A percentile compares a stretch with the other conserved stretches of the same genome.
These are phyloP conservation scores for Coleophoma cylindrospora DNA, from an alignment of 2,329 filamentous ascomycete species.

Conservation along the genomic window DNA sequence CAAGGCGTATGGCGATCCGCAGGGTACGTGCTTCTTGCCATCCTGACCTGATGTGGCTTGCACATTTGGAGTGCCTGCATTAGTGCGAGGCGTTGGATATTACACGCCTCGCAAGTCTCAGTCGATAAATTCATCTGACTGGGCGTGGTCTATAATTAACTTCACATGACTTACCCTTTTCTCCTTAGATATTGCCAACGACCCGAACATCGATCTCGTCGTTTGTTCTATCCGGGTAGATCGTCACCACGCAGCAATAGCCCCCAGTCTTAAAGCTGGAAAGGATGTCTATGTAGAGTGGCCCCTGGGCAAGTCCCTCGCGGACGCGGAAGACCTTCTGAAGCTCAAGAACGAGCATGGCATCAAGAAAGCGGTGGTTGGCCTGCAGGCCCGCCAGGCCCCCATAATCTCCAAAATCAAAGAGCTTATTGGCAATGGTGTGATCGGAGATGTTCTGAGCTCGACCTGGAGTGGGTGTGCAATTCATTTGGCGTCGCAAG, in stretches of 20 bases:
- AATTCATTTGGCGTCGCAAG: conserved; percentile 1
- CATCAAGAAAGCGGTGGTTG: conserved; percentile 28
- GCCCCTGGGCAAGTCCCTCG: conserved; percentile 37
- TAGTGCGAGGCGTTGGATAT: too few species aligned
- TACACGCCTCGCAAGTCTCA: too few species aligned
- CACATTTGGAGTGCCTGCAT: too few species aligned
- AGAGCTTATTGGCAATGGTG: conserved; percentile 36
- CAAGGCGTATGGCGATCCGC: conserved; percentile 37
- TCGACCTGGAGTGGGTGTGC: conserved; percentile 9
- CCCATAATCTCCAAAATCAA: conserved; percentile 39
- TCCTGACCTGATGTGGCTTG: neutral
- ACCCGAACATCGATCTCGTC: conserved; percentile 41
- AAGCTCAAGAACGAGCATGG: conserved; percentile 33
- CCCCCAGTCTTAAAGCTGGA: conserved; percentile 35
- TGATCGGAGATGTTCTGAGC: conserved; percentile 48
- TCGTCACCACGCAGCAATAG: conserved; percentile 34
- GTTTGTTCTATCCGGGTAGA: conserved; percentile 40
- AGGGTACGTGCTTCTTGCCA: conserved; percentile 13
- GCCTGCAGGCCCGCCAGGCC: conserved; percentile 34
- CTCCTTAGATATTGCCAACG: conserved; percentile 33
- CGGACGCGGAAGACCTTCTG: conserved; percentile 37
- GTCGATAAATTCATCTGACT: too few species aligned
- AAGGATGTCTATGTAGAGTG: conserved; percentile 46
- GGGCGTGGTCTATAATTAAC: too few species aligned
- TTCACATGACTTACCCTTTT: neutral